Evolutionary conservation across 257 asterid genomes (phyloP).

Genomic region (Verbena officinalis): DNA sequence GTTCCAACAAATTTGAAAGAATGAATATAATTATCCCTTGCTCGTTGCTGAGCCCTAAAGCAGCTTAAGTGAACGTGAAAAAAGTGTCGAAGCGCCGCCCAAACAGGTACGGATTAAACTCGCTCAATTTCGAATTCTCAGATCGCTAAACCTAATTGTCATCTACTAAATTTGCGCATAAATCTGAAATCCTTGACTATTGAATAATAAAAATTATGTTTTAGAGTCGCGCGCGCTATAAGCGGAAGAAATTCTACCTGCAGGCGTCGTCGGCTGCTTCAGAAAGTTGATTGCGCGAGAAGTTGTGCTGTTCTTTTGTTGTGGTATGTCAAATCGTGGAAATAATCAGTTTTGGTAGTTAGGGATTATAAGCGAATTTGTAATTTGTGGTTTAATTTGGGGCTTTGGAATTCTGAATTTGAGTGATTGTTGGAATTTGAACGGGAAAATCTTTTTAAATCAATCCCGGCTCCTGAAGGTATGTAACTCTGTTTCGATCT

Average conservation of each 20-base stretch:
- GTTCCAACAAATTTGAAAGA: slow-evolving; percentile 1
- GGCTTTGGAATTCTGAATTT: slow-evolving; percentile 11
- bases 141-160: not conserved
- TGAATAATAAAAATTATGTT: not conserved
- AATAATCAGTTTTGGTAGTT: slow-evolving; percentile 1
- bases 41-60: slow-evolving; percentile 28
- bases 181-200: not conserved
- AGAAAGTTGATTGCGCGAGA: slow-evolving; percentile 30
- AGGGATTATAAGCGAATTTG: slow-evolving; percentile 12
- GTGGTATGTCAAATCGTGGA: slow-evolving; percentile 32
- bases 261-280: slow-evolving; percentile 31
- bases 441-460: not conserved
- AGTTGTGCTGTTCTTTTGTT: slow-evolving; percentile 14
- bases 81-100: slow-evolving; percentile 28
- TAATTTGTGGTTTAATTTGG: not conserved
- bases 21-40: slow-evolving; percentile 18
- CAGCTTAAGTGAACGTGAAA: slow-evolving; percentile 10
- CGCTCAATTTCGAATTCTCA: slow-evolving; percentile 14
- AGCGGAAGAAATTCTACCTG: slow-evolving; percentile 32
- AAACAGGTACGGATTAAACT: slow-evolving; percentile 30
- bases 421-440: slow-evolving; percentile 16
- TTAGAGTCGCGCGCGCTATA: not conserved
- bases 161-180: not conserved
- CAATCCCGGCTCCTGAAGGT: not conserved
- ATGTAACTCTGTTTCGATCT: not conserved